Evolutionary conservation across 176 grass and related monocot genomes (phyloP).

Genomic region (Zoysia japonica): DNA sequence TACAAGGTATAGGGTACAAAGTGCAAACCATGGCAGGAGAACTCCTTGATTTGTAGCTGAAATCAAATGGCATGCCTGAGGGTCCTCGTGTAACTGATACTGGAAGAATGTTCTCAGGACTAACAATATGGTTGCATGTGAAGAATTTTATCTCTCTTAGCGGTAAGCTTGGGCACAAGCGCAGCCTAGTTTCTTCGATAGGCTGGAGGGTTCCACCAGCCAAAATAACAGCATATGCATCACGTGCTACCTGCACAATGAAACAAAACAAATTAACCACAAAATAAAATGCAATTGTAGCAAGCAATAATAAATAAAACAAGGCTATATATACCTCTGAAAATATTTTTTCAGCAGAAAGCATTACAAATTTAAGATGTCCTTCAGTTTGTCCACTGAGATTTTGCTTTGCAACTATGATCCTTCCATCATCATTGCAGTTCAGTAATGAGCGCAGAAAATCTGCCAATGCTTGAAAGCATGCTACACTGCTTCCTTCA

Average conservation of each 20-base stretch:
- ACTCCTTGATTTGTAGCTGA: slow-evolving; percentile 86
- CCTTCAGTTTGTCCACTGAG: slow-evolving; percentile 50
- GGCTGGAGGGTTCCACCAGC: slow-evolving; percentile 91
- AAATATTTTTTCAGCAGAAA: slow-evolving; percentile 82
- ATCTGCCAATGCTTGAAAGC: slow-evolving; percentile 70
- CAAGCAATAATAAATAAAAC: slow-evolving; percentile 4
- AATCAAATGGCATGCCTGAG: slow-evolving; percentile 93
- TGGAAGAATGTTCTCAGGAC: slow-evolving; percentile 90
- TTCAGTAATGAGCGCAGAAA: slow-evolving; percentile 70
- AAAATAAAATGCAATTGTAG: neutral
- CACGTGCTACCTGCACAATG: slow-evolving; percentile 54
- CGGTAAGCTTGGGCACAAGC: slow-evolving; percentile 61
- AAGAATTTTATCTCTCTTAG: slow-evolving; percentile 68
- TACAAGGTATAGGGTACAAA: neutral
- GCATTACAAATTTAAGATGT: slow-evolving; percentile 95
- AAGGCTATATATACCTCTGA: slow-evolving; percentile 57
- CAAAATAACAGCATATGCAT: slow-evolving; percentile 75
- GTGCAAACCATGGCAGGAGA: slow-evolving; percentile 66
- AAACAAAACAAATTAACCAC: slow-evolving; percentile 12
- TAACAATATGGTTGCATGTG: slow-evolving; percentile 90
- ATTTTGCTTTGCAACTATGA: slow-evolving; percentile 63
- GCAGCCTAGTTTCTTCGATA: slow-evolving; percentile 94
- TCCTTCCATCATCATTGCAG: slow-evolving; percentile 80
- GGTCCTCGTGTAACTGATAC: slow-evolving; percentile 80
- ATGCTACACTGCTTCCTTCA: slow-evolving; percentile 76